Evolutionary conservation across 164 flowering plant species (phyloP).

Genomic region (Liquidambar formosana): DNA sequence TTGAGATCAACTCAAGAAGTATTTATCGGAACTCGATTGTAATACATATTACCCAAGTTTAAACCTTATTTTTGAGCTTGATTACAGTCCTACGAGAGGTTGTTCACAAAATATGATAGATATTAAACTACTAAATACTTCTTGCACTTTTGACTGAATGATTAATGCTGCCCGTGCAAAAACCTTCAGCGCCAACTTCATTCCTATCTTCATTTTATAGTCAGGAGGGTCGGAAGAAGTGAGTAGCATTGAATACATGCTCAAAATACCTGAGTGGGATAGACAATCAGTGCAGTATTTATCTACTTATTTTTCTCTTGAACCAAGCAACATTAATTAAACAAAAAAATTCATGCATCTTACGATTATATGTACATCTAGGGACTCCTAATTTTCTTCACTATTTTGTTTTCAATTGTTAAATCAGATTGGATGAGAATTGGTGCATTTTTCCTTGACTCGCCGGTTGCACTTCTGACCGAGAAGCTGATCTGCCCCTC

Average conservation of each 20-base stretch:
- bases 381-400: constrained; percentile 1
- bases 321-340: background rate
- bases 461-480: constrained; percentile 53
- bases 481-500: constrained; percentile 46
- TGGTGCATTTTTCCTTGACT: constrained; percentile 77
- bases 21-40: no score
- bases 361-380: background rate
- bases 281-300: background rate
- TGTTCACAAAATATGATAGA: no score
- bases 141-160: no score
- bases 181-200: background rate
- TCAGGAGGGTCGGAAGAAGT: background rate
- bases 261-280: background rate
- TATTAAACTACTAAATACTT: no score
- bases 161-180: background rate
- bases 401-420: constrained; percentile 3
- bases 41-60: no score
- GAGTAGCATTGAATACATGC: background rate
- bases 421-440: constrained; percentile 90
- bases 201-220: background rate
- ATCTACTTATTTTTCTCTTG: background rate
- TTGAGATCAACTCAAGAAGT: no score
- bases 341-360: background rate
- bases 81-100: no score
- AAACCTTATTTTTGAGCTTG: no score